A percentile compares a stretch with the other conserved stretches of the same genome.
These are phyloP conservation scores for Plasmodium cynomolgi DNA, from an alignment of 169 alveolate species.

Conservation along the genomic window DNA sequence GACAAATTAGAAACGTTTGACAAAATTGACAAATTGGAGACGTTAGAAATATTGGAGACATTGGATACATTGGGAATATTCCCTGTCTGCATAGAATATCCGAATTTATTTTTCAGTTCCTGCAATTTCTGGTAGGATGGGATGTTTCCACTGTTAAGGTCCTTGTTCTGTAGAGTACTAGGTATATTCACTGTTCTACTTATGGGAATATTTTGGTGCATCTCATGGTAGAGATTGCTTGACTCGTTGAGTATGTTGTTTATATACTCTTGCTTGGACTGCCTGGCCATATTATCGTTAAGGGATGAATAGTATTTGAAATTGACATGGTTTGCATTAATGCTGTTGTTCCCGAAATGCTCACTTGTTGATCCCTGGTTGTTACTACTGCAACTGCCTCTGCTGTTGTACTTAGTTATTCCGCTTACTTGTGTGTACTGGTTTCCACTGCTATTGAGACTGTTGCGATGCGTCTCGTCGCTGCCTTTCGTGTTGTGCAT, in stretches of 20 bases:
- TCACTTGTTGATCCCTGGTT: constrained; percentile 9
- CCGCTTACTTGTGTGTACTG: background rate
- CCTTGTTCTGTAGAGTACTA: background rate
- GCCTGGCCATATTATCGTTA: background rate
- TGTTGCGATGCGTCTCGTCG: background rate
- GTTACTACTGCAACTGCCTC: background rate
- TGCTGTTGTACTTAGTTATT: background rate
- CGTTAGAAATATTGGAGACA: background rate
- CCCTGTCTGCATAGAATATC: background rate
- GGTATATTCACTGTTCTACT: constrained; percentile 9
- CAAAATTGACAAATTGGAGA: background rate
- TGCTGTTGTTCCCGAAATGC: background rate
- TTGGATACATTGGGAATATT: background rate
- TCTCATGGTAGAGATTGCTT: background rate
- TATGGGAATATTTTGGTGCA: background rate
- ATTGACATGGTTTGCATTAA: background rate
- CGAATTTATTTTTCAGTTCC: constrained; percentile 11
- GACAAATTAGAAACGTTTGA: background rate
- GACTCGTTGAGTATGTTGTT: constrained; percentile 7
- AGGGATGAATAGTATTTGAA: background rate
- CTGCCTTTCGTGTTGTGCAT: background rate
- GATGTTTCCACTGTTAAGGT: background rate
- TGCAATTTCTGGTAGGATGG: constrained; percentile 6
- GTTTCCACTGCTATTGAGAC: background rate
- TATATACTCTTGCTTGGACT: background rate